A percentile compares a stretch with the other conserved stretches of the same genome.
Conservation (phyloP, 495 filamentous ascomycete species). For the Neurospora sp. region DNA sequence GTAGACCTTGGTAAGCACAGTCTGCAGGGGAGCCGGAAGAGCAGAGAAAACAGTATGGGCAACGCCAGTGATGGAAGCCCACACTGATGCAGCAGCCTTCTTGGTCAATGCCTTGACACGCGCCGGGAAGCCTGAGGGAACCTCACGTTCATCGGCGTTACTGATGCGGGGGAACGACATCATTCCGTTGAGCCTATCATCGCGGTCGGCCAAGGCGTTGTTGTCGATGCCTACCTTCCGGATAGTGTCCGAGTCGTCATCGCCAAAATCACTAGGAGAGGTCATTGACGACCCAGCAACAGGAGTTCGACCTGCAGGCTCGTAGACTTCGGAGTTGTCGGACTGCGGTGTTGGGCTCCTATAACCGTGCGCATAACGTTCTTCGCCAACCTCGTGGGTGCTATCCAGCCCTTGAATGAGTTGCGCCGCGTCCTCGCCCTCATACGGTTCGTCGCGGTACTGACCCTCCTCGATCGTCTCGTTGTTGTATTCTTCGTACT, state of each 20-base stretch:
- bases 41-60: constrained; percentile 16
- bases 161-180: constrained; percentile 36
- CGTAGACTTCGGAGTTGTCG: constrained; percentile 31
- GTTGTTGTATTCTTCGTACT: constrained; percentile 50
- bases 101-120: constrained; percentile 12
- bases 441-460: constrained; percentile 53
- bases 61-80: constrained; percentile 24
- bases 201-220: constrained; percentile 1
- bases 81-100: constrained; percentile 18
- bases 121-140: constrained; percentile 21
- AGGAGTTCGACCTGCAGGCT: constrained; percentile 39
- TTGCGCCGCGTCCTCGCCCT: constrained; percentile 15
- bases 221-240: constrained; percentile 8
- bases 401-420: constrained; percentile 20
- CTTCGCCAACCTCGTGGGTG: constrained; percentile 16
- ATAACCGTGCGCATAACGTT: constrained; percentile 2
- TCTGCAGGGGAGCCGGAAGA: constrained; percentile 53
- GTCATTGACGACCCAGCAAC: constrained; percentile 27
- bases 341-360: constrained; percentile 14
- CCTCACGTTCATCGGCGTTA: constrained; percentile 21
- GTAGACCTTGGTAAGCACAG: constrained; percentile 33
- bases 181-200: constrained; percentile 24
- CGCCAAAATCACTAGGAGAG: constrained; percentile 33
- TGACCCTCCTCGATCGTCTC: constrained; percentile 55
- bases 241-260: constrained; percentile 22